Evolutionary conservation across 2,329 filamentous ascomycete genomes (phyloP), one percentile per base, ranked within the genome.

Genomic region (Aspergillus quadrilineatus): DNA sequence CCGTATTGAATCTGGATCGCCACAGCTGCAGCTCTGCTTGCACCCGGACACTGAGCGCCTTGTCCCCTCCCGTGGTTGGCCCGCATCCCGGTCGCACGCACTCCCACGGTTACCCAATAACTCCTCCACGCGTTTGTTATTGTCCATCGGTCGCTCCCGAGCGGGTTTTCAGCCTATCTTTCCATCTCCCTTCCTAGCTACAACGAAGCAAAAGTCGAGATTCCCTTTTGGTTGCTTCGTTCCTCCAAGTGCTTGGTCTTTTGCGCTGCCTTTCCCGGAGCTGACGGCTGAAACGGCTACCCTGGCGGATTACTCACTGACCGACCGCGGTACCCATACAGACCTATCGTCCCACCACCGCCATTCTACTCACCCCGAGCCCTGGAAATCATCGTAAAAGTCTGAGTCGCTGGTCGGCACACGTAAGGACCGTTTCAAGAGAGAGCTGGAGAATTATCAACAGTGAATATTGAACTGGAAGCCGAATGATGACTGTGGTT

Each of bases 341-440:
- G 53, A 29, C 51, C 22, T 3, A 22, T 22, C 30, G 30, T 45
- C 45, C 36, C 39, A 48, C 57, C 22, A 54, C 34, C 50, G 34
- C 42, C 43, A 15, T 47, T 43, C 51, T 26, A 17, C 46, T 36
- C 56, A 36, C 12, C 45, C 46, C 47, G 39, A 41, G 43, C n/a
- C 17, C 30, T 12, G 36, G 36, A 34, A 43, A 42, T 30, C 43
- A 55, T 43, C 43, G 50, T 46, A 57, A 53, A 53, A 61, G 60
- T 43, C 56, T 46, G 61, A 56, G 66, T 71, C 69, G 69, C 68
- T 66, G 69, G 67, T 62, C 69, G 68, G 69, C 68, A 69, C 59
- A 54, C 30, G n/a, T 49, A 37, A 29, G 44, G 42, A 49, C 34
- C 4, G 15, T 22, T 6, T 34, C 12, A 30, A 8, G 5, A 51